Conservation (phyloP, 73 alveolate genomes). For the Blepharisma japonicum region DNA sequence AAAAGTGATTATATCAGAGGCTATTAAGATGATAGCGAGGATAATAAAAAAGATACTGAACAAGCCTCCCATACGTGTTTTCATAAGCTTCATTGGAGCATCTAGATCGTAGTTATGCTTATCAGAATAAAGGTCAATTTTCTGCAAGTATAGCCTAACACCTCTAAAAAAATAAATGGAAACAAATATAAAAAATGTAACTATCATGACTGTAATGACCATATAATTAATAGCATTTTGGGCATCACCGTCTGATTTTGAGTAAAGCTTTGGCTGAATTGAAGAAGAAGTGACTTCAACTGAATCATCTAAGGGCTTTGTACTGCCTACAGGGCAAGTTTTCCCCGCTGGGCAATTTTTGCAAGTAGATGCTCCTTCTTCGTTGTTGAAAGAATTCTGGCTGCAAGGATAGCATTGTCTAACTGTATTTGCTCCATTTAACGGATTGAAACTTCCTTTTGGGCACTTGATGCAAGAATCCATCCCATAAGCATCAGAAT, state of each 20-base stretch:
- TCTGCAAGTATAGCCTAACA: not conserved
- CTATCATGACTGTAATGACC: not conserved
- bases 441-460: slow-evolving; percentile 1
- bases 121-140: not conserved
- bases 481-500: not conserved
- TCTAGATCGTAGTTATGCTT: not conserved
- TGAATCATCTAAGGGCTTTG: not conserved
- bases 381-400: not conserved
- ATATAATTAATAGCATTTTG: not conserved
- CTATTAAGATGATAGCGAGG: not conserved
- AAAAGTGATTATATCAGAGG: not conserved
- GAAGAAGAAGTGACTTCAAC: not conserved
- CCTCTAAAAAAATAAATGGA: not conserved
- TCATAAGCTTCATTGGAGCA: not conserved
- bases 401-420: slow-evolving; percentile 1
- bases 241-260: not conserved
- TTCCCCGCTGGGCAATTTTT: not conserved
- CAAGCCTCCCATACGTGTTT: slow-evolving; percentile 10
- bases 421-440: not conserved
- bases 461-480: slow-evolving; percentile 1
- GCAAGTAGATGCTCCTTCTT: not conserved
- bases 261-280: not conserved
- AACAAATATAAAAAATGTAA: not conserved
- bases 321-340: slow-evolving; percentile 6
- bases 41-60: not conserved